Percentiles rank a stretch among this genome's conserved stretches.
These are phyloP conservation scores for Taxawa tesnikishii DNA, from an alignment of 2,329 filamentous ascomycete species.

Conservation along the genomic window DNA sequence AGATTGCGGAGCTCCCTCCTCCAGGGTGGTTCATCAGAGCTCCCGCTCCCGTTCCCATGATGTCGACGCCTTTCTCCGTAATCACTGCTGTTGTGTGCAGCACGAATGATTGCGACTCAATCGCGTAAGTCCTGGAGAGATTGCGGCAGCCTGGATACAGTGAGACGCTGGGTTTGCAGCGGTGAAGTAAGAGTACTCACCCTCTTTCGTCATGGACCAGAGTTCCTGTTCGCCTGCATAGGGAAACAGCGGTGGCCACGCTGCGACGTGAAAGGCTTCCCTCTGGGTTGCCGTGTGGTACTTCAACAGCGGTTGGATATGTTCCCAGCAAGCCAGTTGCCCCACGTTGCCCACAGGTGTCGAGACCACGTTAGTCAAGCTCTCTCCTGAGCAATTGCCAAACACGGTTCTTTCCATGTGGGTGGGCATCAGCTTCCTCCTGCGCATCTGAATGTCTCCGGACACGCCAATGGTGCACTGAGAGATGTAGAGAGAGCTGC, in stretches of 20 bases:
- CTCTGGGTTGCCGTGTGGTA: slow-evolving; percentile 25
- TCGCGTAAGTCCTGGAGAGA: slow-evolving; percentile 42
- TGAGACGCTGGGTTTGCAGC: neutral
- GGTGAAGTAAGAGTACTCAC: too few species aligned
- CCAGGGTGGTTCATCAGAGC: slow-evolving; percentile 27
- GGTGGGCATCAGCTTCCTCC: slow-evolving; percentile 30
- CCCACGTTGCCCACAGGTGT: slow-evolving; percentile 21
- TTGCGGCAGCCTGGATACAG: slow-evolving; percentile 22
- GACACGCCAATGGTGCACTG: slow-evolving; percentile 23
- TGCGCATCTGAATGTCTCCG: slow-evolving; percentile 23
- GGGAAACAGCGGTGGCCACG: slow-evolving; percentile 26
- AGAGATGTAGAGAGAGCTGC: slow-evolving; percentile 26
- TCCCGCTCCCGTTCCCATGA: slow-evolving; percentile 28
- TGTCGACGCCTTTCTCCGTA: slow-evolving; percentile 29
- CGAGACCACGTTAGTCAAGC: slow-evolving; percentile 22
- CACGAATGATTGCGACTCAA: slow-evolving; percentile 44
- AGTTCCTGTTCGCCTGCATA: slow-evolving; percentile 18
- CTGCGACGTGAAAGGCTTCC: slow-evolving; percentile 28
- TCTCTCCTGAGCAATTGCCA: slow-evolving; percentile 23
- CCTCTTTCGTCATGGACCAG: slow-evolving; percentile 25
- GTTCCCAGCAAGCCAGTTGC: slow-evolving; percentile 27
- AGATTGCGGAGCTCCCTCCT: slow-evolving; percentile 38
- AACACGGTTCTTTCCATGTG: slow-evolving; percentile 32
- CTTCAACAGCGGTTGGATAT: slow-evolving; percentile 29
- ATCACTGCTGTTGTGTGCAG: slow-evolving; percentile 40